Conservation (phyloP, 2,329 filamentous ascomycete genomes). For the Lanzia echinophila region DNA sequence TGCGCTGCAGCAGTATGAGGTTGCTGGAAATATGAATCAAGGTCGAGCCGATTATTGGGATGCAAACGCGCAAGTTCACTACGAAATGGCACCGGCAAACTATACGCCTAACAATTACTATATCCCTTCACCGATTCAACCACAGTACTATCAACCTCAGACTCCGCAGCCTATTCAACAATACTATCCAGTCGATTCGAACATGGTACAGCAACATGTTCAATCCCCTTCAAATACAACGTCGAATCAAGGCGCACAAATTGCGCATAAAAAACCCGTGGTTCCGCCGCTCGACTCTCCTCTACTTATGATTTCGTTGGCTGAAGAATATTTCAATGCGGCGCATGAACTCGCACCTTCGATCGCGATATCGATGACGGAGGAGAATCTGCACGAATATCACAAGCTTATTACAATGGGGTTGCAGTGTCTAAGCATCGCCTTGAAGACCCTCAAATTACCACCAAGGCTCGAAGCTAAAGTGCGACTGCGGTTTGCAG, state of each 20-base stretch:
- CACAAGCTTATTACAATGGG: conserved; percentile 66
- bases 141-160: conserved; percentile 13
- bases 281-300: conserved; percentile 17
- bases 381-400: conserved; percentile 54
- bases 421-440: conserved; percentile 64
- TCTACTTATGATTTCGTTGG: conserved; percentile 57
- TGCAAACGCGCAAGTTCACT: neutral
- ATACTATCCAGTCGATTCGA: conserved; percentile 1
- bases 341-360: conserved; percentile 50
- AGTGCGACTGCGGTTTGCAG: conserved; percentile 64
- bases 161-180: conserved; percentile 14
- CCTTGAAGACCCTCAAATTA: conserved; percentile 54
- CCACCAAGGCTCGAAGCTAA: conserved; percentile 62
- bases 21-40: conserved; percentile 3
- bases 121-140: neutral
- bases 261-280: conserved; percentile 3
- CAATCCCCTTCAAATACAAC: conserved; percentile 6
- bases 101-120: conserved; percentile 7
- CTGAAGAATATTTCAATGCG: conserved; percentile 67
- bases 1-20: conserved; percentile 4
- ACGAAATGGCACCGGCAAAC: conserved; percentile 1
- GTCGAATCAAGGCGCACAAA: conserved; percentile 5
- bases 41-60: conserved; percentile 4
- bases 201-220: neutral
- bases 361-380: conserved; percentile 44